These are phyloP conservation scores for Penicillium sp. DNA, from an alignment of 2,329 filamentous ascomycete species.

Conservation along the genomic window DNA sequence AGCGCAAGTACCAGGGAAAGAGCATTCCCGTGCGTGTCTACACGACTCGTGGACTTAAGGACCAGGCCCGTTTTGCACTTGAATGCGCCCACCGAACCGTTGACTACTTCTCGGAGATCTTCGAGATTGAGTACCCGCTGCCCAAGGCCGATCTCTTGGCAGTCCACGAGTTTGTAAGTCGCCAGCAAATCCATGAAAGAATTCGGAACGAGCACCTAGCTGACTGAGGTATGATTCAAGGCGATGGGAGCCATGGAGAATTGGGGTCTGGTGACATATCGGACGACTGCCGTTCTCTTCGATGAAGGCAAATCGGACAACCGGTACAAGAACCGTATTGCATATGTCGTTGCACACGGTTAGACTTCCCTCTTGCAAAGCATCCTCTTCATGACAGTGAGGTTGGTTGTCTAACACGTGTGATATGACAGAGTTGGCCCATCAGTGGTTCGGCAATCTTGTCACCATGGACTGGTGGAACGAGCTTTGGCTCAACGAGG, in stretches of 20 bases:
- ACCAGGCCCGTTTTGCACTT: slow-evolving; percentile 86
- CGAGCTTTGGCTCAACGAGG: slow-evolving; percentile 91
- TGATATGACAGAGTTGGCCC: slow-evolving; percentile 68
- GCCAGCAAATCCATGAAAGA: background rate
- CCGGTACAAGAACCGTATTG: slow-evolving; percentile 88
- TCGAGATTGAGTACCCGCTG: slow-evolving; percentile 87
- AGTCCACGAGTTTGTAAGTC: slow-evolving; percentile 85
- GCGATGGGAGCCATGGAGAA: slow-evolving; percentile 83
- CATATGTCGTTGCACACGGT: slow-evolving; percentile 93
- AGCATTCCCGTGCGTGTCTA: slow-evolving; percentile 92
- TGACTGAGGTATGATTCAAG: slow-evolving; percentile 43
- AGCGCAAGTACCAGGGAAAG: slow-evolving; percentile 88
- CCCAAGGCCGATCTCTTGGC: slow-evolving; percentile 90
- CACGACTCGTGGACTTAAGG: slow-evolving; percentile 89
- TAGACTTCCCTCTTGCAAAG: slow-evolving; percentile 13
- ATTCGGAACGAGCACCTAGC: slow-evolving; percentile 20
- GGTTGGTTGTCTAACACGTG: background rate
- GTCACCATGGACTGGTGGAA: slow-evolving; percentile 98
- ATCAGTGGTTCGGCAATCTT: slow-evolving; percentile 95
- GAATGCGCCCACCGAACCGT: slow-evolving; percentile 91
- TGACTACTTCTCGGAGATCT: slow-evolving; percentile 94
- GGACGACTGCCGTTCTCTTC: slow-evolving; percentile 93
- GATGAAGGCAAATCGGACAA: slow-evolving; percentile 90
- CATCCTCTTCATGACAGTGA: background rate
- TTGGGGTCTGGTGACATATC: slow-evolving; percentile 95